Evolutionary conservation across 1,139 yeast species (phyloP).

Genomic region (Pneumocystis wakefieldiae): DNA sequence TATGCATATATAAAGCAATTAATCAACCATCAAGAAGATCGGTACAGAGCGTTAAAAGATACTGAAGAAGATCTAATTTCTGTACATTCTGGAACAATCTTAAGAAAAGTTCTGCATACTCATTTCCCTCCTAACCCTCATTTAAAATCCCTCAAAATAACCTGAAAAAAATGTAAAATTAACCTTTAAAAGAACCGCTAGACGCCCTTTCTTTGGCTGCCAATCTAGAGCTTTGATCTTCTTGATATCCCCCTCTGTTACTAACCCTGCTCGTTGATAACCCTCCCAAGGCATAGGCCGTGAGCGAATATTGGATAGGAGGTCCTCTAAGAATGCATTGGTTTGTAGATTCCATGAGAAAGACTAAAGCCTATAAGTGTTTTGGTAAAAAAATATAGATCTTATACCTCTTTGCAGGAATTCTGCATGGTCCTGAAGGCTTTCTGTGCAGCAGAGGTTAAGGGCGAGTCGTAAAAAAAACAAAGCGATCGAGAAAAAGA

Average conservation of each 20-base stretch:
- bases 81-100: constrained; percentile 38
- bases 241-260: constrained; percentile 51
- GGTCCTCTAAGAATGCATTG: constrained; percentile 57
- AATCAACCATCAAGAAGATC: constrained; percentile 33
- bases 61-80: constrained; percentile 61
- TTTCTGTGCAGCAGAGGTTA: no score
- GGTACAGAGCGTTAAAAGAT: constrained; percentile 51
- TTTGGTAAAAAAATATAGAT: background rate
- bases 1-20: background rate
- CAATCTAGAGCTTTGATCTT: constrained; percentile 52
- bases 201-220: constrained; percentile 23
- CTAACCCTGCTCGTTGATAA: constrained; percentile 56
- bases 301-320: constrained; percentile 58
- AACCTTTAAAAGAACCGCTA: constrained; percentile 19
- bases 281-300: constrained; percentile 92
- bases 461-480: no score
- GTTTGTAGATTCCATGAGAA: constrained; percentile 26
- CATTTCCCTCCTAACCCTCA: constrained; percentile 30
- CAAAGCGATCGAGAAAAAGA: no score
- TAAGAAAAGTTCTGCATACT: constrained; percentile 44
- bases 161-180: background rate
- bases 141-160: constrained; percentile 10
- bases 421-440: no score
- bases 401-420: background rate
- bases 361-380: background rate